phyloP scores from a whole-genome alignment of 495 filamentous ascomycete species.

The Penicillium canariense region DNA sequence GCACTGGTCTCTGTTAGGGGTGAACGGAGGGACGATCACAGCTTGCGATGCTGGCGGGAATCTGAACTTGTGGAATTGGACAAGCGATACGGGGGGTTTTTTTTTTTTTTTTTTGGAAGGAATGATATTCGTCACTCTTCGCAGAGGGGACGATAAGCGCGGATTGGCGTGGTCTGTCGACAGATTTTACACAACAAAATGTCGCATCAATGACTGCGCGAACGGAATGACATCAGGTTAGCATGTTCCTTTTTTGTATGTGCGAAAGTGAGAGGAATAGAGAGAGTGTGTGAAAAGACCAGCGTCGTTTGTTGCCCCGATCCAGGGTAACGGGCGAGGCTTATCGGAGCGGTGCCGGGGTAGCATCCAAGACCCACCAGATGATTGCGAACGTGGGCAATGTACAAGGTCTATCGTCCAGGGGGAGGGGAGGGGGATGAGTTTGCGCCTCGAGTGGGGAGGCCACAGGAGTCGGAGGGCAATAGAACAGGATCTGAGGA shows the following conservation, averaged over 20 bases:
- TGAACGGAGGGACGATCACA: too few species aligned
- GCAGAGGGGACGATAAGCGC: neutral
- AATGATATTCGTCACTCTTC: constrained; percentile 4
- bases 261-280: neutral
- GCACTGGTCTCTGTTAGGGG: constrained; percentile 5
- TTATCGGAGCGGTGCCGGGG: constrained; percentile 23
- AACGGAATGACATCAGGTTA: constrained; percentile 31
- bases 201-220: constrained; percentile 26
- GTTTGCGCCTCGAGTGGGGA: neutral
- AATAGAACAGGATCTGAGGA: constrained; percentile 21
- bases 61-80: too few species aligned
- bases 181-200: constrained; percentile 14
- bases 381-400: constrained; percentile 5
- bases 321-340: constrained; percentile 24
- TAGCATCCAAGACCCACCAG: constrained; percentile 26
- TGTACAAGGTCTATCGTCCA: constrained; percentile 17
- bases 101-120: neutral
- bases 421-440: neutral
- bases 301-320: constrained; percentile 7
- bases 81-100: neutral
- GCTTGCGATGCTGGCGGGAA: too few species aligned
- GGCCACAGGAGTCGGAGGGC: neutral
- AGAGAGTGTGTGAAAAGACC: constrained; percentile 11
- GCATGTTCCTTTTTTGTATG: constrained; percentile 18
- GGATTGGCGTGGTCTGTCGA: constrained; percentile 3